phyloP scores from a whole-genome alignment of 2,329 filamentous ascomycete genomes.

The Neofusicoccum kwambonambiense region DNA sequence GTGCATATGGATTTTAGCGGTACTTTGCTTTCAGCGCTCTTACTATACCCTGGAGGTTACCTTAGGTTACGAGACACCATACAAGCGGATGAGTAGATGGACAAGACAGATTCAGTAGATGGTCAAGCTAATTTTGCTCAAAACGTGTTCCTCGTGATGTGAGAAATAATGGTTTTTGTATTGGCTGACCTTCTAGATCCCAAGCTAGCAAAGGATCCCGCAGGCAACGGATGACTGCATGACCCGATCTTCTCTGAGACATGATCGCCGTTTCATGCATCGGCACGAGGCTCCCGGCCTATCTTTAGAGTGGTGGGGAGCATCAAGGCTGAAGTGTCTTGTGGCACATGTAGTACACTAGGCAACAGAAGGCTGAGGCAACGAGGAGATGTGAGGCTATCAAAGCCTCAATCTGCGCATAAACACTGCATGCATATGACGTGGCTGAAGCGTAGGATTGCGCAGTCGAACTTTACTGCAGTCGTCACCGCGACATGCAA shows the following conservation, averaged over 20 bases:
- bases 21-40: not conserved
- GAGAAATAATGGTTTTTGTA: too few relatives aligned
- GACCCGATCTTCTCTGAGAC: not conserved
- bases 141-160: too few relatives aligned
- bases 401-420: too few relatives aligned
- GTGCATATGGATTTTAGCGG: not conserved
- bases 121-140: too few relatives aligned
- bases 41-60: not conserved
- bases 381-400: not conserved
- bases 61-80: not conserved
- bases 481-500: not conserved
- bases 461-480: not conserved
- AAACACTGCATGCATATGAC: too few relatives aligned
- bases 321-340: not conserved
- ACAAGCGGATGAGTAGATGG: not conserved
- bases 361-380: not conserved
- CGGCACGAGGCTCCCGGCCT: not conserved
- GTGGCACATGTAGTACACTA: too few relatives aligned
- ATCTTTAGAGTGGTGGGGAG: not conserved
- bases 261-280: not conserved
- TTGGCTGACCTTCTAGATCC: too few relatives aligned
- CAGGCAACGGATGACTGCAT: not conserved
- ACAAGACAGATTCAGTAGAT: too few relatives aligned
- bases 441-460: too few relatives aligned
- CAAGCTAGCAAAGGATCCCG: too few relatives aligned